These are phyloP conservation scores for Amauroascus verrucosus DNA, from an alignment of 2,329 filamentous ascomycete genomes.

Conservation along the genomic window DNA sequence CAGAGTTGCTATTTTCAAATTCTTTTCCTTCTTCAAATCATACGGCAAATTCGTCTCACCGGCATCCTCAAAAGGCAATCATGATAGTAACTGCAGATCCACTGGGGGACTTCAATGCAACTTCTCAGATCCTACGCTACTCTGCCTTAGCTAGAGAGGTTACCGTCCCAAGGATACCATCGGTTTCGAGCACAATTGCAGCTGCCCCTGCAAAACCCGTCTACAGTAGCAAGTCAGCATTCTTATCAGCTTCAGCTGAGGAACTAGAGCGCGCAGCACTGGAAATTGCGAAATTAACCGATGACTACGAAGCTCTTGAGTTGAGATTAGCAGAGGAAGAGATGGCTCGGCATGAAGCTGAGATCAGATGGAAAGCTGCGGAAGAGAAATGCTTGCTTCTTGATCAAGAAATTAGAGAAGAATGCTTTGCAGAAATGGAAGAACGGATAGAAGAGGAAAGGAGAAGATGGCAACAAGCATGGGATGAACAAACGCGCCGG, in stretches of 20 bases:
- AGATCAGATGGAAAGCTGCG: conserved; percentile 59
- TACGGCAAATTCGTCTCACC: conserved; percentile 36
- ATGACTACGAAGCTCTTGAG: conserved; percentile 66
- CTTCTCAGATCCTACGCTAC: conserved; percentile 89
- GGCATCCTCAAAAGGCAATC: conserved; percentile 65
- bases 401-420: conserved; percentile 77
- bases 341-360: conserved; percentile 58
- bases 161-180: conserved; percentile 79
- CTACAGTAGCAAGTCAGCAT: conserved; percentile 35
- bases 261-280: conserved; percentile 74
- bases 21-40: conserved; percentile 59
- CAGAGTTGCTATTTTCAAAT: conserved; percentile 77
- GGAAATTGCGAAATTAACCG: conserved; percentile 68
- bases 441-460: conserved; percentile 62
- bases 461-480: conserved; percentile 66
- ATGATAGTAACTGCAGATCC: conserved; percentile 97
- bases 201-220: conserved; percentile 21
- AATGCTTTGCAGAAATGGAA: conserved; percentile 82
- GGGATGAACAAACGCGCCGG: conserved; percentile 65
- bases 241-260: conserved; percentile 36
- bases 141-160: conserved; percentile 87
- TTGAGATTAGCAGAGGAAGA: conserved; percentile 60
- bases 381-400: conserved; percentile 58
- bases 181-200: conserved; percentile 61
- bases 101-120: conserved; percentile 88